phyloP scores from a whole-genome alignment of 164 flowering plant species.

The Magnolia sinica region DNA sequence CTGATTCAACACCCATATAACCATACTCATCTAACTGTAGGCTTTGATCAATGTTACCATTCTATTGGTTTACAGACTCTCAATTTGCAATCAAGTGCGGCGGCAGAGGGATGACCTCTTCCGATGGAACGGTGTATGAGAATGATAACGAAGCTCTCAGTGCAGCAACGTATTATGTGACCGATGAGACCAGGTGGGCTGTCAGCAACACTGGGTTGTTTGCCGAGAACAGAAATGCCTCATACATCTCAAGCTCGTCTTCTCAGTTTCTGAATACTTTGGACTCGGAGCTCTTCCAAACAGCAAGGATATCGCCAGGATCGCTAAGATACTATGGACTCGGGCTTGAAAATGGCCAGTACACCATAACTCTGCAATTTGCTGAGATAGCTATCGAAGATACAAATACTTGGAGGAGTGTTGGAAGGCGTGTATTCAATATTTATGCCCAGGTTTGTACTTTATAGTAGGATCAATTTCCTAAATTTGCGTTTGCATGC shows the following conservation, averaged over 20 bases:
- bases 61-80: constrained; percentile 40
- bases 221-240: constrained; percentile 31
- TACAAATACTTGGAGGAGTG: constrained; percentile 48
- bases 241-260: constrained; percentile 23
- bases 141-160: constrained; percentile 56
- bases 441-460: constrained; percentile 61
- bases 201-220: constrained; percentile 70
- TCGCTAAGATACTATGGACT: constrained; percentile 77
- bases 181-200: constrained; percentile 52
- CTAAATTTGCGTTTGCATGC: background rate
- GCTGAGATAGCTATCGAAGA: constrained; percentile 39
- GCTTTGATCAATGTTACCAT: background rate
- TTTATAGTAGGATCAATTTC: background rate
- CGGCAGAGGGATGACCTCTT: constrained; percentile 47
- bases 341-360: constrained; percentile 77
- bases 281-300: constrained; percentile 65
- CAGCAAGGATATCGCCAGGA: constrained; percentile 65
- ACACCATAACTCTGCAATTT: constrained; percentile 63
- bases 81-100: constrained; percentile 73
- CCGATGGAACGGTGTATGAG: constrained; percentile 35
- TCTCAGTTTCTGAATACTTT: constrained; percentile 46
- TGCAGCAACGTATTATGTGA: constrained; percentile 58
- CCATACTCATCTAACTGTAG: background rate
- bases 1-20: background rate
- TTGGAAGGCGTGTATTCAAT: constrained; percentile 73